These are phyloP conservation scores for Arthrinium phaeospermum DNA, from an alignment of 2,329 filamentous ascomycete genomes.

Conservation along the genomic window DNA sequence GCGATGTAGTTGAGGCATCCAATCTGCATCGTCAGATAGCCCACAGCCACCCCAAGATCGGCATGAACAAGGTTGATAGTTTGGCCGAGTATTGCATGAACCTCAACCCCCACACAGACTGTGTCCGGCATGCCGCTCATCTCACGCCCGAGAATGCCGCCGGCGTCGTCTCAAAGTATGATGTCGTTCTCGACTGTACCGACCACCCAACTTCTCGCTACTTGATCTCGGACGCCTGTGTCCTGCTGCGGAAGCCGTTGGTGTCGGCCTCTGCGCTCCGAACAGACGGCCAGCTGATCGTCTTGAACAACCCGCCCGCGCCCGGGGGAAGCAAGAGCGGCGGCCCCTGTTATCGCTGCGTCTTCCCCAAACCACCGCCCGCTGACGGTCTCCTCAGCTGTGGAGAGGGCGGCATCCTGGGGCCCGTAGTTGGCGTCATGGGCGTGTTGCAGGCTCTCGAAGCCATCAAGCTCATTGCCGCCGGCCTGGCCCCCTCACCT, in stretches of 20 bases:
- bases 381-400: constrained; percentile 83
- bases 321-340: constrained; percentile 61
- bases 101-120: constrained; percentile 74
- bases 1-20: constrained; percentile 84
- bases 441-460: constrained; percentile 91
- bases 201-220: constrained; percentile 93
- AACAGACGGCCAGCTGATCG: constrained; percentile 87
- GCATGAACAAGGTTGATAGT: constrained; percentile 81
- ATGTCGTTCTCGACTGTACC: constrained; percentile 91
- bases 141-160: constrained; percentile 73
- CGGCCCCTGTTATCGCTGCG: constrained; percentile 90
- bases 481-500: constrained; percentile 29
- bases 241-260: constrained; percentile 78
- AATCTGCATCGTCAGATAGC: constrained; percentile 93
- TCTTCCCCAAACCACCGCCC: constrained; percentile 88
- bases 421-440: constrained; percentile 92
- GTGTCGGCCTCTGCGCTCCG: constrained; percentile 89
- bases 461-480: constrained; percentile 78
- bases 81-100: constrained; percentile 61
- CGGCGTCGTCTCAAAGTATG: constrained; percentile 71
- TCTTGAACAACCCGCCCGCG: constrained; percentile 80
- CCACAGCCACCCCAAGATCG: constrained; percentile 74
- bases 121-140: constrained; percentile 66
- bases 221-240: constrained; percentile 87
- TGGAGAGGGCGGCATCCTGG: constrained; percentile 90